Percentiles rank a stretch among this genome's conserved stretches.
phyloP scores from a whole-genome alignment of 106 monocot genomes.

The Apostasia shenzhenica region DNA sequence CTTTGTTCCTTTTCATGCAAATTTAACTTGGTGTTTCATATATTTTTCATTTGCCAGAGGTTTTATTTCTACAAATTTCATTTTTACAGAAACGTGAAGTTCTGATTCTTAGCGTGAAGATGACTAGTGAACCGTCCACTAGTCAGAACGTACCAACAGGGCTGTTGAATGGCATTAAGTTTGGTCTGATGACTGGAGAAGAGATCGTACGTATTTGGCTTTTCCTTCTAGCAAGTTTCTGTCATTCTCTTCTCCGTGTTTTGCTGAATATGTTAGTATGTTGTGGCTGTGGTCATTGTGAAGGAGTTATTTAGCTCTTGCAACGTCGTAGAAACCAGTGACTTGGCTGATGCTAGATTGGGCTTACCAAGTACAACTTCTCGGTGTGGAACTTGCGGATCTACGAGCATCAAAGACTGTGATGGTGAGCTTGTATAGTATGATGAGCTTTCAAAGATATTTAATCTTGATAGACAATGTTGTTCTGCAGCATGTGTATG shows the following conservation, averaged over 20 bases:
- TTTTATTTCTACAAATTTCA: neutral
- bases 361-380: conserved; percentile 61
- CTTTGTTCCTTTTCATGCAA: neutral
- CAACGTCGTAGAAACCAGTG: conserved; percentile 33
- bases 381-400: conserved; percentile 64
- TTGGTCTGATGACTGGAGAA: conserved; percentile 8
- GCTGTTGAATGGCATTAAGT: conserved; percentile 9
- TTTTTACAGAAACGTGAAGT: neutral
- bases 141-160: conserved; percentile 1
- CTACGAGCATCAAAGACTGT: conserved; percentile 36
- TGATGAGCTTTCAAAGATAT: neutral
- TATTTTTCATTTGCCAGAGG: neutral
- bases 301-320: conserved; percentile 41
- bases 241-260: neutral
- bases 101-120: neutral
- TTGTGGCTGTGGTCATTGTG: neutral
- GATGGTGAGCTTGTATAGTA: conserved; percentile 40
- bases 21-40: too few species aligned
- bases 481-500: neutral
- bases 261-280: conserved; percentile 1
- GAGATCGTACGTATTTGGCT: conserved; percentile 1
- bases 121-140: neutral
- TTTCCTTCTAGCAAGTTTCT: neutral
- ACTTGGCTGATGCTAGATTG: conserved; percentile 56
- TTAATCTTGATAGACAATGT: neutral